Conservation (phyloP, 371 early-diverging fungal genomes). For the Mortierella sp. region DNA sequence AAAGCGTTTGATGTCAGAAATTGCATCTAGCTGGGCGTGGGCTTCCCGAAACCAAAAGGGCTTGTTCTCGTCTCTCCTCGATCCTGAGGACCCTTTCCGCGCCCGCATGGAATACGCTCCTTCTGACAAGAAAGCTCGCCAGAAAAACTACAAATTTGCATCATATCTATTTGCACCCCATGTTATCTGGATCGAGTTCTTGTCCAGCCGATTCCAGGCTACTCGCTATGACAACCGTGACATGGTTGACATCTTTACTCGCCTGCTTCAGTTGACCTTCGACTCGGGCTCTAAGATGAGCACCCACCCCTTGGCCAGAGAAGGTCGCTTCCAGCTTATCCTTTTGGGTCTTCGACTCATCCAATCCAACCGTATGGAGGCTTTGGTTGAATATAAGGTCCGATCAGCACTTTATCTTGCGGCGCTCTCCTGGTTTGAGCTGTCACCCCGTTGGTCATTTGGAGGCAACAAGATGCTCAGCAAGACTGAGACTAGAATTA, state of each 20-base stretch:
- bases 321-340: slow-evolving; percentile 84
- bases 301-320: slow-evolving; percentile 80
- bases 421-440: slow-evolving; percentile 83
- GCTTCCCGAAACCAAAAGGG: slow-evolving; percentile 84
- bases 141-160: slow-evolving; percentile 70
- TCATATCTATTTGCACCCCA: slow-evolving; percentile 83
- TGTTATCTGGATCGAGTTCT: slow-evolving; percentile 86
- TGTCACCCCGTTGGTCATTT: slow-evolving; percentile 77
- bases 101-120: slow-evolving; percentile 93
- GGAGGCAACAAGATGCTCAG: slow-evolving; percentile 77
- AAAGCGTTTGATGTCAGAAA: slow-evolving; percentile 82
- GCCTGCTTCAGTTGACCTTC: slow-evolving; percentile 83
- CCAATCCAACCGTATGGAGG: slow-evolving; percentile 75
- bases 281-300: slow-evolving; percentile 71
- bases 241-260: slow-evolving; percentile 78
- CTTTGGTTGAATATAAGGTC: slow-evolving; percentile 73
- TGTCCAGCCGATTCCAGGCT: slow-evolving; percentile 85
- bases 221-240: slow-evolving; percentile 82
- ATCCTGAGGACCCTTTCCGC: slow-evolving; percentile 84
- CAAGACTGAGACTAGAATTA: slow-evolving; percentile 73
- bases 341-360: slow-evolving; percentile 83
- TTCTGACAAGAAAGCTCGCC: slow-evolving; percentile 81
- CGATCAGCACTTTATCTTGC: slow-evolving; percentile 71
- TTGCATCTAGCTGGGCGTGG: slow-evolving; percentile 88
- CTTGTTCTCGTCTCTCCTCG: slow-evolving; percentile 71